Conservation (phyloP, 306 rosid species). For the Prinsepia uniflora region DNA sequence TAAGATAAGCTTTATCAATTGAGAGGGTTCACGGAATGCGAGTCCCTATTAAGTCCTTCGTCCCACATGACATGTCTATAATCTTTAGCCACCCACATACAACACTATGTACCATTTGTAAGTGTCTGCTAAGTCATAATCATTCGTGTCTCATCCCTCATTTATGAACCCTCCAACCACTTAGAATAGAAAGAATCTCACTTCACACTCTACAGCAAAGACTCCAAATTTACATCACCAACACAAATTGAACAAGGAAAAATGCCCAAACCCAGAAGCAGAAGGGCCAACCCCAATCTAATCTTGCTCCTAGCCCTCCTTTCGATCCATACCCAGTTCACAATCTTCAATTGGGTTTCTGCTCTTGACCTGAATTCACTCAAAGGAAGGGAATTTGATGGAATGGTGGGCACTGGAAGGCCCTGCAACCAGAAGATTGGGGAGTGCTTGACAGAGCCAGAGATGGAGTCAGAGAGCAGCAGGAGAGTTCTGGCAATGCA, state of each 20-base stretch:
- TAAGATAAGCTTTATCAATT: too few relatives aligned
- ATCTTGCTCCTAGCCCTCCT: slow-evolving; percentile 35
- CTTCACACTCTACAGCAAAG: slow-evolving; percentile 15
- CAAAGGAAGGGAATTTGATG: slow-evolving; percentile 35
- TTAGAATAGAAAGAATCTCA: slow-evolving; percentile 4
- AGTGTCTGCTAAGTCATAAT: not conserved
- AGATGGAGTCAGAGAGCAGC: slow-evolving; percentile 63
- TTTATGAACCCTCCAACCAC: slow-evolving; percentile 44
- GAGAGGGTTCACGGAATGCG: not conserved
- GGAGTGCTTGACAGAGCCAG: slow-evolving; percentile 50
- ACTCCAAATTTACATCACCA: slow-evolving; percentile 7
- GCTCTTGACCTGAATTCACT: slow-evolving; percentile 51
- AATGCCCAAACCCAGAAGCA: slow-evolving; percentile 42
- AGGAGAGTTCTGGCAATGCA: slow-evolving; percentile 70
- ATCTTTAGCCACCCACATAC: not conserved
- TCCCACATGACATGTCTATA: not conserved
- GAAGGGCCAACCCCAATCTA: slow-evolving; percentile 30
- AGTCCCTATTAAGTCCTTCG: not conserved
- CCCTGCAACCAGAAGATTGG: slow-evolving; percentile 50
- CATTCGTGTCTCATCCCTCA: not conserved
- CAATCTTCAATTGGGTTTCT: slow-evolving; percentile 39
- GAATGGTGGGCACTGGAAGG: slow-evolving; percentile 37
- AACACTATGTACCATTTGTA: not conserved
- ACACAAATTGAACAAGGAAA: slow-evolving; percentile 23
- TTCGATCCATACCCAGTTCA: slow-evolving; percentile 41